Conservation (phyloP, 768 basidiomycete species). For the Russula compacta region DNA sequence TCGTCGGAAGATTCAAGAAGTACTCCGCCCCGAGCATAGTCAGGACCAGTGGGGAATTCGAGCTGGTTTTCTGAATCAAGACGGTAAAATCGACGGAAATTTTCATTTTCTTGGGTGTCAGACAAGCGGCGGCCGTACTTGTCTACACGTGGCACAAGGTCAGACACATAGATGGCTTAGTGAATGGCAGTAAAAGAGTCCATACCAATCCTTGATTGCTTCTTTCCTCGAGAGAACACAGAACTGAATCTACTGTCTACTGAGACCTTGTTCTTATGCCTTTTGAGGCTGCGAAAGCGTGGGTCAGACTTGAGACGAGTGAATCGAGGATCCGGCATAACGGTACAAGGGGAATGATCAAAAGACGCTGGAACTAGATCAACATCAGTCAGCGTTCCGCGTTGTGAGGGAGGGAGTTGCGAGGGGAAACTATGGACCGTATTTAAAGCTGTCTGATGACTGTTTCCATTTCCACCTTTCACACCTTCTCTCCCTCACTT, state of each 20-base stretch:
- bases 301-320: constrained; percentile 83
- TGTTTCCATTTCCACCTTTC: not conserved
- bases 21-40: constrained; percentile 86
- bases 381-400: not conserved
- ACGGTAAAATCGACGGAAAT: constrained; percentile 73
- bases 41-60: constrained; percentile 37
- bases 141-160: constrained; percentile 49
- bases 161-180: not conserved
- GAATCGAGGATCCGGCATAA: constrained; percentile 64
- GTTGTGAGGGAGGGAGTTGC: not conserved
- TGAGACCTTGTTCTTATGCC: constrained; percentile 70
- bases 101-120: constrained; percentile 61
- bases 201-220: constrained; percentile 26
- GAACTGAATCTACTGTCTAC: constrained; percentile 89
- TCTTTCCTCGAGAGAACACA: constrained; percentile 45
- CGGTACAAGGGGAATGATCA: not conserved
- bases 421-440: not conserved
- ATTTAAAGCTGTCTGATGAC: constrained; percentile 19
- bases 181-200: constrained; percentile 8
- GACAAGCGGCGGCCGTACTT: constrained; percentile 79
- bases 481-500: too few relatives aligned
- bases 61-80: constrained; percentile 42
- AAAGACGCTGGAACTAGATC: not conserved
- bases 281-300: constrained; percentile 80
- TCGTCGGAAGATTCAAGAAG: constrained; percentile 85